Evolutionary conservation across 2,329 filamentous ascomycete species (phyloP), one percentile per base, ranked within the genome.

Genomic region (Zymoseptoria passerinii): DNA sequence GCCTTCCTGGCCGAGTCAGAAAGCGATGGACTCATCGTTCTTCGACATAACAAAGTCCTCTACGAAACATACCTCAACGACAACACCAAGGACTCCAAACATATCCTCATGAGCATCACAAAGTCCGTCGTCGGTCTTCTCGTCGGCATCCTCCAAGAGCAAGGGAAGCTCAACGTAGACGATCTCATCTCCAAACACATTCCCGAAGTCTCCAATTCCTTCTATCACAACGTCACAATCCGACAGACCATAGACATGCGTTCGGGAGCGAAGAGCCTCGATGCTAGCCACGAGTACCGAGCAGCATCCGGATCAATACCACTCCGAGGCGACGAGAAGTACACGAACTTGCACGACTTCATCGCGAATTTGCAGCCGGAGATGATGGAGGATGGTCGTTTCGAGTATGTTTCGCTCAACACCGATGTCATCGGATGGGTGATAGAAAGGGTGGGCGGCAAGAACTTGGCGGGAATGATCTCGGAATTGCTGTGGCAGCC

Each of bases 101-200:
- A 68, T 35, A 67, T 68, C 40, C 23, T 68, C 8, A 66, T 67
- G 63, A 64, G 61, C 5, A 58, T 68, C 59, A 63, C 64, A n/a
- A 66, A 68, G 50, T 67, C 65, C 1, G 48, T 67, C 29, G 63
- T 58, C 1, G 61, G 63, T 1, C 60, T 67, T 4, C 51, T 67
- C 3, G 48, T 63, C 5, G 66, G 66, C 3, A 64, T 67, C 20
- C 55, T 66, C 8, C 51, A 61, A 28, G 28, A 9, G 1, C 58
- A 66, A 56, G 66, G 64, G 2, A 58, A 62, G 18, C 48, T 68
- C 3, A 56, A 60, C n/a, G 55, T 62, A 3, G 50, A 55, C 8
- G 65, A 62, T 9, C 53, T 48, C 5, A 57, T 67, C 53, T 61
- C 59, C 2, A 60, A 61, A 35, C 61, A 66, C 48, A 54, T 68